These are phyloP conservation scores for Tricholoma flavovirens DNA, from an alignment of 768 basidiomycete genomes.

Conservation along the genomic window DNA sequence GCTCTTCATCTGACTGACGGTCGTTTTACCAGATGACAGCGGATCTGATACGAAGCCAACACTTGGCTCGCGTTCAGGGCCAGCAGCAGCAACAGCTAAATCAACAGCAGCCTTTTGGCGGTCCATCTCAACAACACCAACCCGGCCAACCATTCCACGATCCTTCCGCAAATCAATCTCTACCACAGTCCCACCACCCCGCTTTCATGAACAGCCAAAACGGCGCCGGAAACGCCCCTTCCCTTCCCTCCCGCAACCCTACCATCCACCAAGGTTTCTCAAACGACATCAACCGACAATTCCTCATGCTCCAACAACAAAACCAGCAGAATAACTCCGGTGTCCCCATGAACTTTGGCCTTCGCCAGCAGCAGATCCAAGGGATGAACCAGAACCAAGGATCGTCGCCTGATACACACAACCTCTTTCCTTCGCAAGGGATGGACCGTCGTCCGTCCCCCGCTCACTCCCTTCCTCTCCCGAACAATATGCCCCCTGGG, in stretches of 20 bases:
- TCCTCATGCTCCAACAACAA: conserved; percentile 44
- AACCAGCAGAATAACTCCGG: conserved; percentile 15
- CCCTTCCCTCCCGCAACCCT: conserved; percentile 27
- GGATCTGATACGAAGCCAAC: conserved; percentile 38
- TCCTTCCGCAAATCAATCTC: conserved; percentile 23
- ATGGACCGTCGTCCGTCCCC: conserved; percentile 50
- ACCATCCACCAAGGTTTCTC: conserved; percentile 32
- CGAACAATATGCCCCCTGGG: conserved; percentile 1
- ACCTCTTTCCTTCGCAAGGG: conserved; percentile 43
- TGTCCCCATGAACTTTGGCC: neutral
- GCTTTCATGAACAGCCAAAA: neutral
- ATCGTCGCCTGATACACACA: conserved; percentile 26
- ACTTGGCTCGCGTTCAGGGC: conserved; percentile 33
- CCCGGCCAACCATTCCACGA: conserved; percentile 28
- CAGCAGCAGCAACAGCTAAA: conserved; percentile 27
- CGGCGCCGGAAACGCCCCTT: conserved; percentile 12
- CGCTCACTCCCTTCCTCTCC: conserved; percentile 30
- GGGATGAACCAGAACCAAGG: conserved; percentile 38
- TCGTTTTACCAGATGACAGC: conserved; percentile 31
- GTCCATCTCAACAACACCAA: conserved; percentile 22
- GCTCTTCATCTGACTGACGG: conserved; percentile 19
- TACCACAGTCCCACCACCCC: conserved; percentile 33
- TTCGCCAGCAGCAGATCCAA: conserved; percentile 18
- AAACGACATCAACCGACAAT: conserved; percentile 27
- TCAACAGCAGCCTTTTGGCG: conserved; percentile 37